Evolutionary conservation across 768 basidiomycete genomes (phyloP).

Genomic region (Paxillus ammoniavirescens): DNA sequence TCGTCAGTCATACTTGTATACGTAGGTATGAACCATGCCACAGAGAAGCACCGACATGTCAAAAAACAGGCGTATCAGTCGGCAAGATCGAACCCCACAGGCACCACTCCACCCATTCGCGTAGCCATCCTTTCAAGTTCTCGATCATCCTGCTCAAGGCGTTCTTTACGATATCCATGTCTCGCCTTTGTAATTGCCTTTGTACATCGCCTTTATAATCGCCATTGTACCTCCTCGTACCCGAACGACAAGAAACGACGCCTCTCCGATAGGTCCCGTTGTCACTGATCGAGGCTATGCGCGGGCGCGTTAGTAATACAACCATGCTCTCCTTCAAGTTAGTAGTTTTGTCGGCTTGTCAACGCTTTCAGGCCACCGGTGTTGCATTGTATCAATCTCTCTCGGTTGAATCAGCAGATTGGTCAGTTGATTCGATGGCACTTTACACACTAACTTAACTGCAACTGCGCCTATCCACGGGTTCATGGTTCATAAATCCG

Average conservation of each 20-base stretch:
- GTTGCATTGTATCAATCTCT: not conserved
- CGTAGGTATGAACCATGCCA: slow-evolving; percentile 9
- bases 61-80: not conserved
- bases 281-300: slow-evolving; percentile 4
- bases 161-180: not conserved
- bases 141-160: not conserved
- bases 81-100: slow-evolving; percentile 1
- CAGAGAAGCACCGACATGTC: slow-evolving; percentile 8
- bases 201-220: not conserved
- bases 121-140: not conserved
- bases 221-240: not conserved
- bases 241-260: no score
- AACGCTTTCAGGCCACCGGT: no score
- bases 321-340: slow-evolving; percentile 3
- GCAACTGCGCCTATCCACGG: no score
- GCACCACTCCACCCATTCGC: not conserved
- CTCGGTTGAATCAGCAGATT: slow-evolving; percentile 4
- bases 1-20: not conserved
- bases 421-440: slow-evolving; percentile 8
- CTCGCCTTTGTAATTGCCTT: not conserved
- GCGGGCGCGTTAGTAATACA: not conserved
- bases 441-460: not conserved
- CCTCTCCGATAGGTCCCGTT: not conserved
- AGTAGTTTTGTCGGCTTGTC: not conserved
- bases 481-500: no score